Base-by-base conservation (phyloP, 2,329 filamentous ascomycete genomes). In the Saccharata proteae region DNA sequence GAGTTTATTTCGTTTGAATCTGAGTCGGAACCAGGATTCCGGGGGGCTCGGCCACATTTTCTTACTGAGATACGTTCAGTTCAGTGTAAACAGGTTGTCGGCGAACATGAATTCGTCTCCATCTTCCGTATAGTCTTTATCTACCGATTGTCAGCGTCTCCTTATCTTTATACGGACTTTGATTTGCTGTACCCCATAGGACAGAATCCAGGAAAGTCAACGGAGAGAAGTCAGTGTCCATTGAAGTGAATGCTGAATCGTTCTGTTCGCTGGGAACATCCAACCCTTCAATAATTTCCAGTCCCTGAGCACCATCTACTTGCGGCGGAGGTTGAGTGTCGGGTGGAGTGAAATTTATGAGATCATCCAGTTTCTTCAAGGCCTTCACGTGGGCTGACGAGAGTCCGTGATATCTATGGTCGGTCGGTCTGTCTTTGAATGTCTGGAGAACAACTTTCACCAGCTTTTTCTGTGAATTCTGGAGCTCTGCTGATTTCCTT, bases 191-290 rank as follows among this genome's bases (percentile, higher is more conserved):
- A 34, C 32, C 32, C 26, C 32, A 34, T 9, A 34, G 29, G 6
- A 34, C 23, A n/a, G 32, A 34, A 15, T 34, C 32, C 21, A 34
- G 9, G 26, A 34, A 29, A 1, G 32, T 22, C 16, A 26, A 19
- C 1, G 32, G 32, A 4, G 32, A 29, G 2, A 29, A 26, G 10
- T 34, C 26, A 4, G 26, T 9, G 8, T 29, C 20, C 15, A 24
- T 5, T 3, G 11, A 15, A 6, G 16, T 17, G 3, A 29, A 25
- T 3, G 16, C 18, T 3, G 26, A 6, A 13, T 34, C 26, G 2
- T 13, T 18, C 5, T n/a, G n/a, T n/a, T n/a, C n/a, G n/a, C n/a
- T n/a, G n/a, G n/a, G n/a, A n/a, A n/a, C 4, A 12, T 11, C 10
- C 10, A 8, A 6, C 11, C 9, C 2, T 6, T 5, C 21, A 16